Evolutionary conservation across 805 yeast species (phyloP).

Genomic region (Yamadazyma sp.): DNA sequence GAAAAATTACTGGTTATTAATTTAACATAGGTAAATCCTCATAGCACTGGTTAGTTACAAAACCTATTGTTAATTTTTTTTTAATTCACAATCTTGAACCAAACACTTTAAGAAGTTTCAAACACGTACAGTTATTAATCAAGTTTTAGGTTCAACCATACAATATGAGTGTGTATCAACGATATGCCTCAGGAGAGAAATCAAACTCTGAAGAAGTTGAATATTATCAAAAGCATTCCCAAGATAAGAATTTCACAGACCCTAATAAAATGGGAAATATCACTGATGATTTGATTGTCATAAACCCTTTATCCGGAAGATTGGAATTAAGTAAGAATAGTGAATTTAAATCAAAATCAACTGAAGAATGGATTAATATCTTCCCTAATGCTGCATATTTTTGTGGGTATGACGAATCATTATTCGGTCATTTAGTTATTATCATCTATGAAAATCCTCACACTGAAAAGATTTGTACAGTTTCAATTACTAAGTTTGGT

Average conservation of each 20-base stretch:
- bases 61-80: too few species aligned
- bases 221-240: neutral
- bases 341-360: constrained; percentile 9
- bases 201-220: neutral
- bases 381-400: constrained; percentile 52
- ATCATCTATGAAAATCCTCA: constrained; percentile 50
- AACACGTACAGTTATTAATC: too few species aligned
- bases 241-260: neutral
- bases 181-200: constrained; percentile 34
- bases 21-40: too few species aligned
- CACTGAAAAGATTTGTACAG: constrained; percentile 47
- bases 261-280: neutral
- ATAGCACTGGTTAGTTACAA: too few species aligned
- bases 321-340: constrained; percentile 16
- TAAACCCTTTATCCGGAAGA: constrained; percentile 25
- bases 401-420: constrained; percentile 49
- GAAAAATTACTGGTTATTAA: too few species aligned
- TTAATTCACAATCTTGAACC: too few species aligned
- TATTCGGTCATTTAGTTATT: constrained; percentile 45
- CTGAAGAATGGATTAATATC: constrained; percentile 35
- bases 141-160: too few species aligned
- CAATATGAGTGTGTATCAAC: constrained; percentile 35
- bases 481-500: constrained; percentile 65
- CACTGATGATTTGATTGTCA: constrained; percentile 8
- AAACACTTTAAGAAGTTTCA: too few species aligned